Conservation (phyloP, 352 stramenopile species). For the Phytophthora foliorum region DNA sequence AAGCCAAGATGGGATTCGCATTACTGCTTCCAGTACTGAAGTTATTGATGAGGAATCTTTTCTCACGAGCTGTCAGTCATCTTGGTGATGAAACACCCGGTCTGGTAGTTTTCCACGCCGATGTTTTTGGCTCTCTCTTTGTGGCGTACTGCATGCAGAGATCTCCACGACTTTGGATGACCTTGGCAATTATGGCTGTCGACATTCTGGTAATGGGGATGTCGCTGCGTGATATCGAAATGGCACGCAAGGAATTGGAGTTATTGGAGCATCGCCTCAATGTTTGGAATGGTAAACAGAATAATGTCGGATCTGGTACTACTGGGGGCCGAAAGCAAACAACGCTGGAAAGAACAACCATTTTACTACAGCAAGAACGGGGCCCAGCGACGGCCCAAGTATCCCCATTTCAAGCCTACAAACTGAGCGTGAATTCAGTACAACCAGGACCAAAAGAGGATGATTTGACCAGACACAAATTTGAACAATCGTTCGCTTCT, state of each 20-base stretch:
- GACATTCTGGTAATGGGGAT: constrained; percentile 5
- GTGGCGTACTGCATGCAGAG: constrained; percentile 14
- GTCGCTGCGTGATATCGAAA: constrained; percentile 12
- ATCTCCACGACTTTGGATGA: neutral
- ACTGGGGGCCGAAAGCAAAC: too few relatives aligned
- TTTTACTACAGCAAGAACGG: too few relatives aligned
- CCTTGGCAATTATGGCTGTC: constrained; percentile 12
- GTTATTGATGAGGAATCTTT: constrained; percentile 1
- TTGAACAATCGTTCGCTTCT: too few relatives aligned
- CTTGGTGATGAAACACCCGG: constrained; percentile 2
- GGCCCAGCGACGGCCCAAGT: too few relatives aligned
- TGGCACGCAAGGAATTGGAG: neutral
- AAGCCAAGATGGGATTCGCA: neutral
- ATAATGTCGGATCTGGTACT: too few relatives aligned
- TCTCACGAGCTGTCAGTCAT: neutral
- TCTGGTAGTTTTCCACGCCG: constrained; percentile 1
- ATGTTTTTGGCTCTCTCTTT: constrained; percentile 1
- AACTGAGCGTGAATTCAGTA: too few relatives aligned
- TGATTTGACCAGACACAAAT: too few relatives aligned
- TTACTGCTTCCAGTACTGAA: neutral
- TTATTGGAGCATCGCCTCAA: too few relatives aligned
- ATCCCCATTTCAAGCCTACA: too few relatives aligned
- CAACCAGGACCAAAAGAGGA: too few relatives aligned
- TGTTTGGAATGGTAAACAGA: too few relatives aligned
- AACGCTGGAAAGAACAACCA: too few relatives aligned